phyloP scores from a whole-genome alignment of 768 basidiomycete genomes.

The Fibroporia radiculosa region DNA sequence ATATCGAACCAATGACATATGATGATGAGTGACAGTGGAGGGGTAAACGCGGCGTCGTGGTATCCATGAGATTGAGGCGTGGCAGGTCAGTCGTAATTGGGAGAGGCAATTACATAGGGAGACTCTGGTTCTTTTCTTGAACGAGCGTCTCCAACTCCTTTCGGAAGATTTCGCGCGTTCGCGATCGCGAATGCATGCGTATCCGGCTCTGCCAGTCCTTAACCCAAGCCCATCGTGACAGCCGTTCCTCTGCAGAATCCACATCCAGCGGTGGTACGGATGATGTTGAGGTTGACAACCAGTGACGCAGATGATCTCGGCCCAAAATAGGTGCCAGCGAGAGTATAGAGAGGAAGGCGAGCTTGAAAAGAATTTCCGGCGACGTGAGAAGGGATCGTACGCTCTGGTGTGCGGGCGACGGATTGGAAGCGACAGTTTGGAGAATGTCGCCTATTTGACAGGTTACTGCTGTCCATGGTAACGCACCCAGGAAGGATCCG shows the following conservation, averaged over 20 bases:
- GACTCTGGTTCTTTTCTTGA: constrained; percentile 39
- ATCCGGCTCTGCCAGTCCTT: constrained; percentile 61
- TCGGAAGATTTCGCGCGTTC: constrained; percentile 36
- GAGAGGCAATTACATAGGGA: constrained; percentile 13
- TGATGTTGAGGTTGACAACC: constrained; percentile 35
- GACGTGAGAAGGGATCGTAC: constrained; percentile 82
- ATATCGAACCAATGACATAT: neutral
- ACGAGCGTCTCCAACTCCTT: constrained; percentile 44
- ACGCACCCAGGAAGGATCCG: constrained; percentile 74
- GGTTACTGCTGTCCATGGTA: constrained; percentile 90
- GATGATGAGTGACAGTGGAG: neutral
- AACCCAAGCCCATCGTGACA: constrained; percentile 54
- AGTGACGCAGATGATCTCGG: constrained; percentile 51
- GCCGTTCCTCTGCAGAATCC: constrained; percentile 24
- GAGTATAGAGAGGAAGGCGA: constrained; percentile 73
- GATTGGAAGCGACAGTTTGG: constrained; percentile 71
- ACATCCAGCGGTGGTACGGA: constrained; percentile 15
- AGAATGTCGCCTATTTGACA: constrained; percentile 87
- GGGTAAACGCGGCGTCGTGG: neutral
- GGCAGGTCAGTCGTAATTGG: neutral
- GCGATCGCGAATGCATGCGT: constrained; percentile 43
- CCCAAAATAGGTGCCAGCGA: constrained; percentile 85
- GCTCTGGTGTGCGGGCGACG: constrained; percentile 63
- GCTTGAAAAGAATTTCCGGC: constrained; percentile 76
- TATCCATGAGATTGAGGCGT: constrained; percentile 3